phyloP scores from a whole-genome alignment of 805 yeast genomes.

The Wickerhamiella azymoides region DNA sequence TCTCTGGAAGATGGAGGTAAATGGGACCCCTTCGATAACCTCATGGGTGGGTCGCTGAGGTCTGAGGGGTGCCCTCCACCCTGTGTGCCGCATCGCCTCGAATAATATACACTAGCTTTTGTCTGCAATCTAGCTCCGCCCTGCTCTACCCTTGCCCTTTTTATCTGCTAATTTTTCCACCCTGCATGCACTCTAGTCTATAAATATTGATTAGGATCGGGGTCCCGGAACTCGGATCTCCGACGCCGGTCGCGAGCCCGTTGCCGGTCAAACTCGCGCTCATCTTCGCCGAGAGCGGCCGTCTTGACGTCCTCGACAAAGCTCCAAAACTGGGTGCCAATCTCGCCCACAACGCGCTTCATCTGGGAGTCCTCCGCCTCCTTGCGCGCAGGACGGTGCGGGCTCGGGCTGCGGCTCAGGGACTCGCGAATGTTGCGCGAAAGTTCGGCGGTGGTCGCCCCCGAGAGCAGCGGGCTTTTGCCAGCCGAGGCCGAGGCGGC shows the following conservation, averaged over 20 bases:
- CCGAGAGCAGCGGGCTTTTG: neutral
- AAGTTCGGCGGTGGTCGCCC: conserved; percentile 8
- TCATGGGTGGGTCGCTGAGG: no score
- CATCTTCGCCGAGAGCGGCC: conserved; percentile 24
- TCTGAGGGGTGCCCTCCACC: no score
- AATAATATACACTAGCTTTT: no score
- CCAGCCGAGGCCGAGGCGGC: no score
- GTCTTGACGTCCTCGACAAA: conserved; percentile 25
- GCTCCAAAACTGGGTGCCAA: conserved; percentile 26
- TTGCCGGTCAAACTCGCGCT: neutral
- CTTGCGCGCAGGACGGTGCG: conserved; percentile 2
- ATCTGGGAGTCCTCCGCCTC: conserved; percentile 3
- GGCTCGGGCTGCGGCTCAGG: conserved; percentile 9
- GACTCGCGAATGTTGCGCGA: conserved; percentile 1
- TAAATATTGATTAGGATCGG: conserved; percentile 5
- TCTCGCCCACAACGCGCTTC: conserved; percentile 23
- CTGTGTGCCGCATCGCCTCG: no score
- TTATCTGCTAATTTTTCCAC: no score
- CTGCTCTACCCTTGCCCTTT: no score
- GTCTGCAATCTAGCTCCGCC: no score
- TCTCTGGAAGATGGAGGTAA: no score
- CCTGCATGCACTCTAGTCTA: neutral
- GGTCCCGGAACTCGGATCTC: neutral
- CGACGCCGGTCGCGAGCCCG: neutral
- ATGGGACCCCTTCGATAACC: no score